These are phyloP conservation scores for Penicillium daleae DNA, from an alignment of 495 filamentous ascomycete genomes.

Conservation along the genomic window DNA sequence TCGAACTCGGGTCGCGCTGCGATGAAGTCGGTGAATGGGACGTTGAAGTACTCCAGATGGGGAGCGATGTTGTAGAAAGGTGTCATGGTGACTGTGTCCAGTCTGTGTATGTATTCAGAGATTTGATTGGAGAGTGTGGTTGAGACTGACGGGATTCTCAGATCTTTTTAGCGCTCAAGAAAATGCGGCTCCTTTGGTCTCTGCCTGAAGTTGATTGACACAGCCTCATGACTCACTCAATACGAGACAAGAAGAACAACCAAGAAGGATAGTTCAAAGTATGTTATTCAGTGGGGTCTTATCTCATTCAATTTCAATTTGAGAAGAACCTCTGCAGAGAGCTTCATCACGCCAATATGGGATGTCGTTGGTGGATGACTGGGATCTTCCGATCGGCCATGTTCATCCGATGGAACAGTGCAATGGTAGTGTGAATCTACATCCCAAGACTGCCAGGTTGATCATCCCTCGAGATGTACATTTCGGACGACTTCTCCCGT, in stretches of 20 bases:
- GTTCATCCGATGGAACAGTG: neutral
- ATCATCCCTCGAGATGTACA: neutral
- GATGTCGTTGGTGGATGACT: neutral
- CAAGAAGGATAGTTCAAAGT: neutral
- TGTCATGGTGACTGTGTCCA: conserved; percentile 12
- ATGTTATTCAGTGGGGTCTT: neutral
- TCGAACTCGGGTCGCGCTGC: conserved; percentile 39
- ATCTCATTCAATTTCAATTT: too few species aligned
- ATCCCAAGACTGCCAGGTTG: neutral
- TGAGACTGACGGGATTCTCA: neutral
- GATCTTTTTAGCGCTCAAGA: too few species aligned
- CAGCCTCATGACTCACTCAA: neutral
- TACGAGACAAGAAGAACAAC: neutral
- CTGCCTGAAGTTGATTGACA: neutral
- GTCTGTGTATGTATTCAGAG: neutral
- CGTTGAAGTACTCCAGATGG: conserved; percentile 42
- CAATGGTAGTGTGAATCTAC: neutral
- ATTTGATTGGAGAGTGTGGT: neutral
- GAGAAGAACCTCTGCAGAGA: neutral
- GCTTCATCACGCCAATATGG: neutral
- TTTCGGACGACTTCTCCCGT: neutral
- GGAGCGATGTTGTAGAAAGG: conserved; percentile 39
- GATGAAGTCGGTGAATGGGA: conserved; percentile 41
- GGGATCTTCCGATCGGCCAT: conserved; percentile 8
- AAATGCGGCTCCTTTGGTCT: neutral